Base-by-base conservation (phyloP, 23 red algal genomes). In the Gracilaria gracilis region DNA sequence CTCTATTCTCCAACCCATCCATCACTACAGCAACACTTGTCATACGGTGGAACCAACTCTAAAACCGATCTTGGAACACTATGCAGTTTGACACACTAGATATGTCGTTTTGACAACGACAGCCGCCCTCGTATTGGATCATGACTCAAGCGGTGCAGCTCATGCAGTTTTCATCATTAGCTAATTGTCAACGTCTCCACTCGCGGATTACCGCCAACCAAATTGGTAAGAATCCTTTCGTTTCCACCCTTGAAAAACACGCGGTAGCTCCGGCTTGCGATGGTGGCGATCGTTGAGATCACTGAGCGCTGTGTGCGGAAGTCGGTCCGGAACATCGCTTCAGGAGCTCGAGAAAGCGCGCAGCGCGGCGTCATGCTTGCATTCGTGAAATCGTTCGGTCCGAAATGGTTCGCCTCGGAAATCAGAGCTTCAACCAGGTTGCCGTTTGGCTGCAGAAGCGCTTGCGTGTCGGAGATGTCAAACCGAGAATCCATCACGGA, bases 331-430 rank as follows among this genome's bases (percentile, higher is more conserved):
- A 75, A 75, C 69, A 46, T 40, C 12, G 37, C 69, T 46, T 75
- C 69, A n/a, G 6, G 36, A 1, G 69, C 36, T 40, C 69, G 69
- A 1, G 69, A 36, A 75, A 75, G 7, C 1, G 69, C 35, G 39
- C 69, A 75, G 9, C 69, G 69, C 5, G 69, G 19, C 20, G 36
- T 25, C 69, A 75, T 75, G 35, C 28, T 46, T n/a, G 69, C 35
- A 15, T 75, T 75, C 1, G 69, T 75, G 69, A 75, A 75, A 44
- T 75, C 69, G 19, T 75, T 75, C 12, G 69, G 69, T 23, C 37
- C 69, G 25, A 75, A 75, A 46, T 75, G 69, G n/a, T 75, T 75
- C 2, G 69, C 36, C 1, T 75, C 69, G 15, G 69, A 75, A 75
- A 75, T 46, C 4, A 21, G 35, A 25, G 39, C 69, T 40, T 75